phyloP scores from a whole-genome alignment of 208 protist genomes.

The Trypanosoma vivax region DNA sequence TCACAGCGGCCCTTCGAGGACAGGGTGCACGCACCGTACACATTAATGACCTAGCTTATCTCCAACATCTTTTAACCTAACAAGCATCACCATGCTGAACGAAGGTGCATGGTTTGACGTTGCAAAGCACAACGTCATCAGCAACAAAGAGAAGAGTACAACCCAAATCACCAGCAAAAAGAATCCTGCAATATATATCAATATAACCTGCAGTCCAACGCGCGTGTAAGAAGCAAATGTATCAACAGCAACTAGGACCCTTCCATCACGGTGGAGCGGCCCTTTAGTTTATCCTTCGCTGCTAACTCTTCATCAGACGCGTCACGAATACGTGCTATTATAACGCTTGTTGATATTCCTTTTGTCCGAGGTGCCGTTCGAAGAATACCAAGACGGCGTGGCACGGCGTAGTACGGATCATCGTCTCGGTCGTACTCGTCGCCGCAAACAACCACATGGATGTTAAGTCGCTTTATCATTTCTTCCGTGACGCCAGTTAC shows the following conservation, averaged over 20 bases:
- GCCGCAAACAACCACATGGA: slow-evolving; percentile 88
- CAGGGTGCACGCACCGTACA: no score
- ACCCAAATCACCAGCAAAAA: background rate
- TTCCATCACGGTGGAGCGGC: slow-evolving; percentile 30
- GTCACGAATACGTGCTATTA: slow-evolving; percentile 77
- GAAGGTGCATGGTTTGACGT: no score
- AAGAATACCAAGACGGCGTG: slow-evolving; percentile 83
- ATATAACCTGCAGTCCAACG: background rate
- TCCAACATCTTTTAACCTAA: no score
- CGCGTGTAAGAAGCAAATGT: background rate
- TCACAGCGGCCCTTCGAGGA: no score
- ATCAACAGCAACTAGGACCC: slow-evolving; percentile 8
- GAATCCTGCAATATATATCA: background rate
- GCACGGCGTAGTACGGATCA: slow-evolving; percentile 87
- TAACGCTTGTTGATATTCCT: slow-evolving; percentile 86
- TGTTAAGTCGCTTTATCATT: slow-evolving; percentile 89
- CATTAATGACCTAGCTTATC: no score
- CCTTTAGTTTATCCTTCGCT: slow-evolving; percentile 51
- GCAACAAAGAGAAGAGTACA: no score
- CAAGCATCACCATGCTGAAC: no score
- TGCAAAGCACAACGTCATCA: no score
- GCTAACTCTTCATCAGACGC: slow-evolving; percentile 44
- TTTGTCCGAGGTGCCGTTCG: slow-evolving; percentile 79
- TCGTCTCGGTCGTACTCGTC: slow-evolving; percentile 86
- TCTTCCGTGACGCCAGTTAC: slow-evolving; percentile 78